Percentiles rank a stretch among this genome's conserved stretches.
phyloP scores from a whole-genome alignment of 345 rosid species.

The Eucalyptus tenuipes region DNA sequence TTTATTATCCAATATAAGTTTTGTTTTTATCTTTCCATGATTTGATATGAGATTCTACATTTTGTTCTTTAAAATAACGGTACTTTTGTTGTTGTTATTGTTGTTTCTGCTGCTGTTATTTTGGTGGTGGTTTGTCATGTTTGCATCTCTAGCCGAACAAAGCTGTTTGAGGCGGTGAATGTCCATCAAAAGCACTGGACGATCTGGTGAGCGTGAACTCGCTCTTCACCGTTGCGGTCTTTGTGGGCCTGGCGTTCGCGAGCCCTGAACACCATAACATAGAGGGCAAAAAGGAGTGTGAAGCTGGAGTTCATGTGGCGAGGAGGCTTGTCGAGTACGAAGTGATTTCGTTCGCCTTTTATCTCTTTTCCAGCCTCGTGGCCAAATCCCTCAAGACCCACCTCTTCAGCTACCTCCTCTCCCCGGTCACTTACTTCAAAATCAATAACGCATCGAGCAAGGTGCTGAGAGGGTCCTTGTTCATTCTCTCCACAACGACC shows the following conservation, averaged over 20 bases:
- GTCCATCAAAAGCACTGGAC: neutral
- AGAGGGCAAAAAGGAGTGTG: slow-evolving; percentile 4
- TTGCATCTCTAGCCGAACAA: neutral
- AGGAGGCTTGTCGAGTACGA: slow-evolving; percentile 14
- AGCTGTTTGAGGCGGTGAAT: neutral
- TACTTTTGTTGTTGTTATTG: neutral
- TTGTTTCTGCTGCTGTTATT: neutral
- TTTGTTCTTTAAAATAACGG: neutral
- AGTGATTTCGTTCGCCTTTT: slow-evolving; percentile 18
- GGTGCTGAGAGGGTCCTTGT: neutral
- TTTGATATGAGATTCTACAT: neutral
- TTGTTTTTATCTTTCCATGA: neutral
- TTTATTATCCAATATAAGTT: neutral
- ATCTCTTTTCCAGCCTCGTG: slow-evolving; percentile 25
- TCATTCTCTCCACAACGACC: slow-evolving; percentile 1
- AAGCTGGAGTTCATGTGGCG: neutral
- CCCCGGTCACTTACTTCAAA: too few relatives aligned
- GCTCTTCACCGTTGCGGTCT: neutral
- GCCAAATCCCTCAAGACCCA: neutral
- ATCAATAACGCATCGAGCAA: neutral
- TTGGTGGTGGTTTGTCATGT: neutral
- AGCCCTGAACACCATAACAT: neutral
- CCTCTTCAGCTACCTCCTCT: neutral
- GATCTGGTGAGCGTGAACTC: neutral
- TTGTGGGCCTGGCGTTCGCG: neutral